A percentile compares a stretch with the other conserved stretches of the same genome.
Evolutionary conservation across 331 rosid species (phyloP).

Genomic region (Spiraea crenata): DNA sequence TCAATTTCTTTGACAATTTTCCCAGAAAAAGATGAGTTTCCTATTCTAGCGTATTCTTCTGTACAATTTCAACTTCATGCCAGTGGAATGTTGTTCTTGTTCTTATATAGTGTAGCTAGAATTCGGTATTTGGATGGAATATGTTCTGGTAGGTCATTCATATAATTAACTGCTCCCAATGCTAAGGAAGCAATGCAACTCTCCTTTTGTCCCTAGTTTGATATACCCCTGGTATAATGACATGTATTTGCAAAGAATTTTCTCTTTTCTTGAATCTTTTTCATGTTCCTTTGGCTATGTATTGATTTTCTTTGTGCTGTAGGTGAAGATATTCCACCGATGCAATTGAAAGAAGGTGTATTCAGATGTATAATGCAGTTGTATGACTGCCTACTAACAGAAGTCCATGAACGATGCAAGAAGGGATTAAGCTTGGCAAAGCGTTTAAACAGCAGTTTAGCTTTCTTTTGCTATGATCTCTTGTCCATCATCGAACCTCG

Average conservation of each 20-base stretch:
- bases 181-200: neutral
- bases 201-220: neutral
- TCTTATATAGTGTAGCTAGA: neutral
- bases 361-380: conserved; percentile 96
- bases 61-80: neutral
- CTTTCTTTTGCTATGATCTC: conserved; percentile 97
- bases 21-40: neutral
- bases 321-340: conserved; percentile 99
- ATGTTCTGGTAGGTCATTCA: neutral
- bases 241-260: neutral
- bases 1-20: neutral
- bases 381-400: conserved; percentile 97
- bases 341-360: conserved; percentile 97
- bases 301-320: conserved; percentile 27
- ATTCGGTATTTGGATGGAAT: neutral
- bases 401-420: conserved; percentile 98
- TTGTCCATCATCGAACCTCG: conserved; percentile 94
- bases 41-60: conserved; percentile 1
- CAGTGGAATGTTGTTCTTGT: neutral
- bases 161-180: no score
- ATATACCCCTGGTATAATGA: neutral
- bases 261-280: conserved; percentile 8
- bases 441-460: conserved; percentile 95
- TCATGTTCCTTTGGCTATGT: conserved; percentile 18
- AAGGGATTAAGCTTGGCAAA: conserved; percentile 95